Evolutionary conservation across 257 asterid genomes (phyloP), one percentile per base, ranked within the genome.

Genomic region (Orobanche coerulescens): DNA sequence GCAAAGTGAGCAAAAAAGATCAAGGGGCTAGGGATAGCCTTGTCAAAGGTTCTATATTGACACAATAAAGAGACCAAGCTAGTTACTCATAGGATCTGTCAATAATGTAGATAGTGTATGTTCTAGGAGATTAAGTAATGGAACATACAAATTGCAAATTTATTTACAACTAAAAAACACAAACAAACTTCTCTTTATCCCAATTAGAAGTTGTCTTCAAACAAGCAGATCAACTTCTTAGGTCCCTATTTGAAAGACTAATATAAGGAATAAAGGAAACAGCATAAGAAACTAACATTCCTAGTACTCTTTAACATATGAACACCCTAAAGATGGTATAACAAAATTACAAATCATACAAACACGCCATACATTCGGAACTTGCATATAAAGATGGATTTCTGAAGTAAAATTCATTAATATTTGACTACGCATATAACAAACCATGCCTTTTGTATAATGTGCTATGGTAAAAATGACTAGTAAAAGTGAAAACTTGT

Each of bases 291-390:
- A 30, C 30, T 6, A 28, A 24, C 55, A 66, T 57, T 34, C 24
- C n/a, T 58, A 58, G 24, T 14, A 11, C 18, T 40, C 51, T 28
- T 15, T 6, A 40, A 19, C 18, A 53, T 49, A 55, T 39, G 15
- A 62, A 39, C 67, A 55, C 39, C 67, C 52, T 52, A 8, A 57
- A 15, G 56, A 64, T 25, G 39, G 25, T 36, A 43, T 10, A 54
- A 7, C 26, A 43, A 14, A 39, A 43, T 26, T 54, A 54, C 61
- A 2, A 26, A 31, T 31, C 23, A 13, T 22, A 58, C 5, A 73
- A 28, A 65, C 23, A 34, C 34, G 26, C 46, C 16, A 11, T 56
- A 9, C 54, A 25, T 65, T 12, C 15, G 5, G 14, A 24, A 36
- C 6, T 14, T 49, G 40, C 19, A 13, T 16, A 14, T 43, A 31